A percentile compares a stretch with the other conserved stretches of the same genome.
phyloP scores from a whole-genome alignment of 2,329 filamentous ascomycete species.

The Drechslera avenae region DNA sequence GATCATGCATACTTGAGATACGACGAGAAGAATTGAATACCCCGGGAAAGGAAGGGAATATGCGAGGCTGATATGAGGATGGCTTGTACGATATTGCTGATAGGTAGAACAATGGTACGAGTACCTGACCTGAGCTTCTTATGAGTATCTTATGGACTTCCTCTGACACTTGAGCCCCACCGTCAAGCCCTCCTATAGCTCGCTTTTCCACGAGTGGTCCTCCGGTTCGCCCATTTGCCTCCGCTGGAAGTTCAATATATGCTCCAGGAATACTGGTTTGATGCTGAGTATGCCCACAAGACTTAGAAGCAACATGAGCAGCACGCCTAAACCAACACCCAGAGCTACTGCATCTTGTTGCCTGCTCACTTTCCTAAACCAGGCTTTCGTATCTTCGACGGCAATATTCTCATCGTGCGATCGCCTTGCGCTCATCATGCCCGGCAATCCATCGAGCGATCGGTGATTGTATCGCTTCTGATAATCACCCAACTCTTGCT shows the following conservation, averaged over 20 bases:
- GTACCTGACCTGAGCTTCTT: too few species aligned
- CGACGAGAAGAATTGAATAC: slow-evolving; percentile 26
- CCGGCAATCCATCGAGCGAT: slow-evolving; percentile 33
- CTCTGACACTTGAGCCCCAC: too few species aligned
- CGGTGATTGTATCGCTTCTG: slow-evolving; percentile 60
- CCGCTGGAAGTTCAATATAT: slow-evolving; percentile 31
- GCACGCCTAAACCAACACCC: slow-evolving; percentile 24
- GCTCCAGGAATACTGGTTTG: slow-evolving; percentile 25
- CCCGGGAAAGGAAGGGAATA: slow-evolving; percentile 15
- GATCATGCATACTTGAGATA: slow-evolving; percentile 14
- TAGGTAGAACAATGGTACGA: too few species aligned
- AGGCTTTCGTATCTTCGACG: slow-evolving; percentile 49
- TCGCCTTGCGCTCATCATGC: slow-evolving; percentile 54
- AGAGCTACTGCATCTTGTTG: slow-evolving; percentile 32
- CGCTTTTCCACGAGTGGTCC: slow-evolving; percentile 18
- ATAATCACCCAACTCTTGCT: slow-evolving; percentile 60
- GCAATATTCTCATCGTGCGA: slow-evolving; percentile 53
- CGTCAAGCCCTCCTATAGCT: slow-evolving; percentile 1
- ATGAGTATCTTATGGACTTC: too few species aligned
- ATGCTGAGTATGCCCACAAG: slow-evolving; percentile 24
- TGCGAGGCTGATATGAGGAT: too few species aligned
- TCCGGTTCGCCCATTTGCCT: slow-evolving; percentile 28
- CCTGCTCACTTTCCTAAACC: slow-evolving; percentile 29
- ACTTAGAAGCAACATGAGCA: slow-evolving; percentile 29
- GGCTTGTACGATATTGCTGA: neutral